These are phyloP conservation scores for Edaphochlamys debaryana DNA, from an alignment of 139 green algal species.

Conservation along the genomic window DNA sequence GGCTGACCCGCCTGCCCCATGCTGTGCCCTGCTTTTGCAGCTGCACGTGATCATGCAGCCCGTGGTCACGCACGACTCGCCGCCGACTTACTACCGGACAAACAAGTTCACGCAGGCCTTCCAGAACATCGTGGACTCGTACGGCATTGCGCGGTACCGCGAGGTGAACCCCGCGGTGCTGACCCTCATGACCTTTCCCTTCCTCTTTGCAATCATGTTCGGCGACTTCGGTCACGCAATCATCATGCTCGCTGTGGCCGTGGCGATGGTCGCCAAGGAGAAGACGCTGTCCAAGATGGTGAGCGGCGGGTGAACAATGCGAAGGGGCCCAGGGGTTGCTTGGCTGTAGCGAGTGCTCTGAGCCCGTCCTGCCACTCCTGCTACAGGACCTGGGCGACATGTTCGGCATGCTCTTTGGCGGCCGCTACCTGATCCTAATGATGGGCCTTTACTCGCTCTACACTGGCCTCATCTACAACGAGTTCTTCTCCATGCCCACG, in stretches of 20 bases:
- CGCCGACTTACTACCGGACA: conserved; percentile 96
- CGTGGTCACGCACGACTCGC: conserved; percentile 79
- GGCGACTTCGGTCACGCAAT: conserved; percentile 96
- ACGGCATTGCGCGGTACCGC: conserved; percentile 93
- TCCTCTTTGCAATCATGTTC: conserved; percentile 99
- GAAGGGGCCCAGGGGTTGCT: no score
- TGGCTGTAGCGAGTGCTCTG: no score
- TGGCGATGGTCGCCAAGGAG: conserved; percentile 88
- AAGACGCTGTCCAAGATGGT: conserved; percentile 71
- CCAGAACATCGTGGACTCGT: conserved; percentile 96
- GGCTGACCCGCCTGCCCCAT: no score
- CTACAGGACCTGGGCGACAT: conserved; percentile 39
- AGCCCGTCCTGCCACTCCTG: no score
- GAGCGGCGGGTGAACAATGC: no score
- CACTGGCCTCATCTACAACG: conserved; percentile 96
- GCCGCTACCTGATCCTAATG: conserved; percentile 92
- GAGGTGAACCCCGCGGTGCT: conserved; percentile 96
- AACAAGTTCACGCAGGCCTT: conserved; percentile 92
- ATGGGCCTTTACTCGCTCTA: conserved; percentile 97
- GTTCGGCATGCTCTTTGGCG: conserved; percentile 37
- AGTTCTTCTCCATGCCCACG: conserved; percentile 96
- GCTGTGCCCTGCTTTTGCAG: no score
- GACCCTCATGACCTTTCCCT: conserved; percentile 98
- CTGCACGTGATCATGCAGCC: conserved; percentile 93
- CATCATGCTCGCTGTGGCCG: conserved; percentile 86